Evolutionary conservation across 176 grass and related monocot genomes (phyloP), one percentile per base, ranked within the genome.

Genomic region (Tillandsia fasciculata): DNA sequence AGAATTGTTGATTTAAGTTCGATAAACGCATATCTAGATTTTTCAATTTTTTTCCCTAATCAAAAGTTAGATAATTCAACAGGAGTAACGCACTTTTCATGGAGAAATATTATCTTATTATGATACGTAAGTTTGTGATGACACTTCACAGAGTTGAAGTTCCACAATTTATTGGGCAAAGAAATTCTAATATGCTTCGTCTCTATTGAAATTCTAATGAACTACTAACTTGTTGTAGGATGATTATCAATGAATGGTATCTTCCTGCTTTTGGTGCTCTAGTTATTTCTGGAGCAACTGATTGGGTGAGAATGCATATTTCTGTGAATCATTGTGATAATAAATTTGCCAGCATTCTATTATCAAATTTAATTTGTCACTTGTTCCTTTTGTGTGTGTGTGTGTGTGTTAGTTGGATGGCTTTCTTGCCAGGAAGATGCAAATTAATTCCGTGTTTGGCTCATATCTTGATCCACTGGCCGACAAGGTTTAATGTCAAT

Each of bases 351-450:
- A 29, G 50, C 14, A 15, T 59, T 8, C 27, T 24, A 24, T 24
- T 24, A 24, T 24, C 24, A 24, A 24, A 24, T 75, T 49, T 24
- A 2, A 5, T 64, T 29, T 74, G 11, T 76, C 71, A 52, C 61
- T 82, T 52, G 49, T 70, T 72, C 18, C 48, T 63, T 4, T 59
- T 66, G 24, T 84, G 24, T 82, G 12, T 78, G 33, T 78, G 48
- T 80, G n/a, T 69, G 33, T 52, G 63, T 67, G 26, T 28, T 80
- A 92, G 93, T 77, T 97, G 82, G 93, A 97, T 85, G 93, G 93
- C 2, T 97, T 83, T 77, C 81, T 97, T 81, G 93, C 93, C 48
- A 97, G 93, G 75, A 97, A 87, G 83, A 92, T 97, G 93, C 86
- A 81, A 47, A 90, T 92, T 72, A 82, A 83, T 82, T 90, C 93